Evolutionary conservation across 176 grass and related monocot species (phyloP), one percentile per base, ranked within the genome.

Genomic region (Canna indica): DNA sequence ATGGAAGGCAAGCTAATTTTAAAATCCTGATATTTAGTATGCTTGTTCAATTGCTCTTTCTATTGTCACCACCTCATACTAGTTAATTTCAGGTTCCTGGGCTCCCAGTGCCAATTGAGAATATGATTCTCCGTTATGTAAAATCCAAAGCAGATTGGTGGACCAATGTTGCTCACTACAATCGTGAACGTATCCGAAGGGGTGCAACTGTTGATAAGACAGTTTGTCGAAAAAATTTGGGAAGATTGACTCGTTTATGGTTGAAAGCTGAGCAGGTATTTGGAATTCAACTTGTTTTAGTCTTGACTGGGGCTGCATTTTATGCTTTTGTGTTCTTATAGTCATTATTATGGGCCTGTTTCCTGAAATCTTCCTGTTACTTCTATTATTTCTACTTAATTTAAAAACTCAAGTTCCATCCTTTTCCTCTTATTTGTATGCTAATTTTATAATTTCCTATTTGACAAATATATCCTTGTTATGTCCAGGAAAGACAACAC

Each of bases 121-220:
- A 91, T 64, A 97, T 97, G 88, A 97, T 97, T 77, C 93, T 97
- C 75, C 88, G 93, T 64, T 92, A 97, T 52, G 93, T 97, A 64
- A 97, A 97, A 59, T 97, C 93, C 1, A 97, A 97, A 66, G 93
- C 93, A 64, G 93, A 97, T 79, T 97, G 93, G 93, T 97, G 93
- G 93, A 97, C 93, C 12, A 97, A 97, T 81, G 93, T 97, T 64
- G 93, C 93, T 72, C 93, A 97, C 58, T 97, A 97, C 75, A 97
- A 97, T 34, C 93, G 93, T 56, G 93, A 97, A 67, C 93, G 93
- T 79, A 97, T 97, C 38, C 84, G 93, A 68, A 85, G 93, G 64
- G 93, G 88, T 89, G 93, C 93, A 42, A 97, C 93, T 53, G 93
- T 97, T 48, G 93, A 97, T 72, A 97, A 97, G 74, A 97, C 93